Base-by-base conservation (phyloP, 1,284 basidiomycete genomes). In the Puccinia sorghi region DNA sequence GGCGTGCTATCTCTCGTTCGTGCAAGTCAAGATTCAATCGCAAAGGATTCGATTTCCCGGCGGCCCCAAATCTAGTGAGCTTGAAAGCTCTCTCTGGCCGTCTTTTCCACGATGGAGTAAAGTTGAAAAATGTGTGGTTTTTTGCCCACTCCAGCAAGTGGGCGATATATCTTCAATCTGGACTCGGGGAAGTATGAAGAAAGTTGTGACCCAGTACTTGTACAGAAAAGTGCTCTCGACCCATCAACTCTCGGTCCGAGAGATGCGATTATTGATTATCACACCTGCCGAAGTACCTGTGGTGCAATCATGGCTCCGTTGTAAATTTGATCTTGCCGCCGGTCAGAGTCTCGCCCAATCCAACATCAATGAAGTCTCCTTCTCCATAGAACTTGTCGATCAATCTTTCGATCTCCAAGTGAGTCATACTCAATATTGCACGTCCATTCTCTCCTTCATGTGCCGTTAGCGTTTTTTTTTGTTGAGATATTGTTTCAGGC, bases 261-360 rank as follows among this genome's bases (percentile, higher is more conserved):
- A 70, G 27, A 46, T 70, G 12, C 48, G 57, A 22, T 41, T 77
- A 13, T 46, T 77, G n/a, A 48, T 77, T 20, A 56, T 69, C 32
- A 41, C 69, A n/a, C 75, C 75, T 37, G 27, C 37, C 13, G 22
- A 59, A 67, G 32, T 66, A 25, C 41, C 66, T 22, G 6, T 61
- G 1, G 66, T 59, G 0, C 54, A 48, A 59, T 22, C 75, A n/a
- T 77, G 75, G 75, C 50, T 77, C 5, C 64, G 75, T 50, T 77
- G 75, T 63, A 77, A 77, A 77, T 77, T 77, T 22, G 75, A 63
- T 12, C 59, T 77, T 6, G 48, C 43, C 25, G 54, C 39, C 39
- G 46, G 22, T 48, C 54, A 70, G 46, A 59, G 43, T 32, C 39
- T 22, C 43, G 52, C 41, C 39, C 66, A 48, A 32, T 69, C n/a